Evolutionary conservation across 2,329 filamentous ascomycete species (phyloP), one percentile per base, ranked within the genome.

Genomic region (Colletotrichum spinosum): DNA sequence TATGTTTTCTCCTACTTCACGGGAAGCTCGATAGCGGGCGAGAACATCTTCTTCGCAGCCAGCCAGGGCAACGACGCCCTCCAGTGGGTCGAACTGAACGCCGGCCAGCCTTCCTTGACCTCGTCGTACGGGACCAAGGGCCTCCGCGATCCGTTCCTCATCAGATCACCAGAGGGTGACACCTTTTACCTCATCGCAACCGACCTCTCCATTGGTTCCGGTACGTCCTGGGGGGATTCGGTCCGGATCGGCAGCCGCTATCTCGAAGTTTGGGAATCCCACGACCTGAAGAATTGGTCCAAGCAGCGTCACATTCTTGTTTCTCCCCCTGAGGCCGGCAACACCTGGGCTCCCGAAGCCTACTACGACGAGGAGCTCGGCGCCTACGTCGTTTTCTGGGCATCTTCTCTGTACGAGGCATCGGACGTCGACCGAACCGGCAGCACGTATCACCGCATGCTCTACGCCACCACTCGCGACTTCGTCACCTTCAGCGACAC

Each of bases 1-100:
- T 86, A 86, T 65, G 80, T 80, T 0, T 86, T 86, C 64, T 77
- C 80, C 0, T 86, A 86, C 69, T 86, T 86, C 69, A 85, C 81
- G 0, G 79, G 78, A 8, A 80, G 79, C 70, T 74, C 75, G 2
- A 64, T 70, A 12, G 73, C 74, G 0, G 84, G 84, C 25, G 84
- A 86, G 64, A 84, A 85, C 58, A 84, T 86, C 53, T 85, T 78
- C 68, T 77, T 86, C 11, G 83, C 84, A 2, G 79, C 82, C 7
- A 85, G 81, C 67, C 77, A 83, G 12, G 83, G 84, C 34, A 86
- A 86, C 71, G 75, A 86, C 68, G 84, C 84, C 0, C 72, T 85
- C 1, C 73, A 78, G 52, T 86, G 84, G 84, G 75, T 73, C 3
- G 82, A 85, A 58, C 69, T 86, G 39, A 86, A 86, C 57, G 75